Conservation (phyloP, 495 filamentous ascomycete genomes). For the Hyaloscypha finlandica region DNA sequence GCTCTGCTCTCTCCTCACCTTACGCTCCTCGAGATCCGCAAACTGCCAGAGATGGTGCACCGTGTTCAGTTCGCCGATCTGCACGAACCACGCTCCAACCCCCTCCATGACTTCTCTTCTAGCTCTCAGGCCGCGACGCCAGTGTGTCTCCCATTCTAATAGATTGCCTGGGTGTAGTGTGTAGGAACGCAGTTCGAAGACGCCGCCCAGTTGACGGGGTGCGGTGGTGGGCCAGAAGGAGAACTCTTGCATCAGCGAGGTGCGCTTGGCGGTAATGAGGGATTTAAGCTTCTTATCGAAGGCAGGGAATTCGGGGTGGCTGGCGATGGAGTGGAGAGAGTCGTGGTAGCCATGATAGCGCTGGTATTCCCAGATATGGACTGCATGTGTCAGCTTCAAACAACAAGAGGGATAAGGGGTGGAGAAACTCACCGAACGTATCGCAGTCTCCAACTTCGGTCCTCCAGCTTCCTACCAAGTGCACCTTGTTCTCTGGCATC, state of each 20-base stretch:
- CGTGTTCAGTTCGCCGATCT: slow-evolving; percentile 96
- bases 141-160: slow-evolving; percentile 98
- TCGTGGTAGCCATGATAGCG: slow-evolving; percentile 94
- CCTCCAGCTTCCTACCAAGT: slow-evolving; percentile 97
- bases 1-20: slow-evolving; percentile 87
- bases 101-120: slow-evolving; percentile 97
- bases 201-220: slow-evolving; percentile 82
- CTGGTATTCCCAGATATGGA: slow-evolving; percentile 99
- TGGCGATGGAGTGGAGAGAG: slow-evolving; percentile 79
- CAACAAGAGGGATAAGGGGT: not conserved
- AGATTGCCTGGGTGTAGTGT: slow-evolving; percentile 94
- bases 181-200: slow-evolving; percentile 97
- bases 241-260: slow-evolving; percentile 98
- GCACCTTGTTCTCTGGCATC: slow-evolving; percentile 82
- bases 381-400: slow-evolving; percentile 42
- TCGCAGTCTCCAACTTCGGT: slow-evolving; percentile 98
- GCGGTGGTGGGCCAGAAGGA: slow-evolving; percentile 98
- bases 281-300: slow-evolving; percentile 81
- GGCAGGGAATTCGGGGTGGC: slow-evolving; percentile 75
- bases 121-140: slow-evolving; percentile 89
- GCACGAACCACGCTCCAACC: slow-evolving; percentile 97
- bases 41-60: slow-evolving; percentile 99
- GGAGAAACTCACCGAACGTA: slow-evolving; percentile 75
- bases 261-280: slow-evolving; percentile 79
- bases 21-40: slow-evolving; percentile 91